Evolutionary conservation across 1,139 yeast species (phyloP).

Genomic region (Candida sp.): DNA sequence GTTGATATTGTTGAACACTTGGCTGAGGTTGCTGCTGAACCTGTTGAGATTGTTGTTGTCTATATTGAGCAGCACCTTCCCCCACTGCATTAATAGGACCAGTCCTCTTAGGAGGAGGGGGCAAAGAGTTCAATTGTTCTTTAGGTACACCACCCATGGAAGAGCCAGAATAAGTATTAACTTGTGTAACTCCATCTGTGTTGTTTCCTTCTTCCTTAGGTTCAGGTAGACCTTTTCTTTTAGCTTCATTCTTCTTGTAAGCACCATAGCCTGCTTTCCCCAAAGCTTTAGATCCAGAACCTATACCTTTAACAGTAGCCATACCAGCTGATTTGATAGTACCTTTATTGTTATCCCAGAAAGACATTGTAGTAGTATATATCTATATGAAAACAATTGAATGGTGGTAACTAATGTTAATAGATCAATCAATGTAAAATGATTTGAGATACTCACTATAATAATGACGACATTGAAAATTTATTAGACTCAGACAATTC

Average conservation of each 20-base stretch:
- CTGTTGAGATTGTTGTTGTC: conserved; percentile 5
- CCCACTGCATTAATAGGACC: conserved; percentile 12
- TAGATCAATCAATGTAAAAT: neutral
- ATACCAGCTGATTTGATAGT: conserved; percentile 44
- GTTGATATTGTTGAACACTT: conserved; percentile 6
- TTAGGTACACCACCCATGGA: conserved; percentile 7
- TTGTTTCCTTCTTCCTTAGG: conserved; percentile 5
- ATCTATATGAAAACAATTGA: too few relatives aligned
- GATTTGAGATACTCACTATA: neutral
- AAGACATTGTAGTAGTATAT: too few relatives aligned
- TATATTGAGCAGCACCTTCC: conserved; percentile 7
- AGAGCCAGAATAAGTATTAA: conserved; percentile 3
- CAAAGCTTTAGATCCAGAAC: conserved; percentile 44
- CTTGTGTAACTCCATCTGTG: conserved; percentile 3
- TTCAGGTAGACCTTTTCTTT: conserved; percentile 16
- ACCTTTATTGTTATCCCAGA: conserved; percentile 55
- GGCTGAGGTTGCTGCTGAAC: conserved; percentile 2
- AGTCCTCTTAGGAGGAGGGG: conserved; percentile 37
- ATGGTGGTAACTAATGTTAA: too few relatives aligned
- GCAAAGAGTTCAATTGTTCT: conserved; percentile 24
- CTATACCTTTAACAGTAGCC: conserved; percentile 47
- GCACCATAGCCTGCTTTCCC: conserved; percentile 49
- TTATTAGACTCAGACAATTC: too few relatives aligned
- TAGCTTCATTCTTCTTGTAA: conserved; percentile 38
- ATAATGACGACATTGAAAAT: too few relatives aligned